Base-by-base conservation (phyloP, 2,329 filamentous ascomycete genomes). In the Boeremia lycopersici region DNA sequence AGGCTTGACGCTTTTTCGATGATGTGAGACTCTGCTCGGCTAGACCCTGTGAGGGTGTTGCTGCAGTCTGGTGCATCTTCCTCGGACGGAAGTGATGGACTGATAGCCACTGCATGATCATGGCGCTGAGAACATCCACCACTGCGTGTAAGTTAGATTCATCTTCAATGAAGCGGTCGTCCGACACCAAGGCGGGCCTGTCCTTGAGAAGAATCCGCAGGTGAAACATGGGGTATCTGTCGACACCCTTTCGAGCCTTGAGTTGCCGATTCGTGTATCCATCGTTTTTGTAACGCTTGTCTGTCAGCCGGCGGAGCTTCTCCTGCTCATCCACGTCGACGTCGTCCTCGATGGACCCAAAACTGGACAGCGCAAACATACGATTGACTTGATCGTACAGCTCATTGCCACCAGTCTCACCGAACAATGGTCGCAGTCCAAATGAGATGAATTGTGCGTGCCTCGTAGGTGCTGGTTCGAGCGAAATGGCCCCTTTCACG, bases 211-310 rank as follows among this genome's bases (percentile, higher is more conserved):
- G 76, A 31, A 96, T 83, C 26, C 85, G 85, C n/a, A 98, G 76
- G 64, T 87, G 89, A 66, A 96, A 98, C 87, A 93, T 93, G 0
- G 93, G 92, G 86, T 91, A 95, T 45, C 86, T 84, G 66, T 97
- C 91, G 9, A 93, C 78, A 0, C 86, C 82, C 69, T 90, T 93
- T 38, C 79, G 81, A 7, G 73, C 74, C 65, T 80, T 85, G 33
- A 83, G 62, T 53, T 86, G 83, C 59, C 76, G 81, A 29, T 72
- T 76, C 1, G 79, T 83, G 50, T 79, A 83, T 1, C 77, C 77
- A 26, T 81, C 78, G 6, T 65, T 72, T 53, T 81, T 84, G 54
- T 74, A 78, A 19, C 74, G 71, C 48, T 68, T 70, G 59, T 81
- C 77, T 44, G 71, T 66, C 39, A 66, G 68, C 52, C 62, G 71